phyloP scores from a whole-genome alignment of 441 rosid species.

The Breynia disticha region DNA sequence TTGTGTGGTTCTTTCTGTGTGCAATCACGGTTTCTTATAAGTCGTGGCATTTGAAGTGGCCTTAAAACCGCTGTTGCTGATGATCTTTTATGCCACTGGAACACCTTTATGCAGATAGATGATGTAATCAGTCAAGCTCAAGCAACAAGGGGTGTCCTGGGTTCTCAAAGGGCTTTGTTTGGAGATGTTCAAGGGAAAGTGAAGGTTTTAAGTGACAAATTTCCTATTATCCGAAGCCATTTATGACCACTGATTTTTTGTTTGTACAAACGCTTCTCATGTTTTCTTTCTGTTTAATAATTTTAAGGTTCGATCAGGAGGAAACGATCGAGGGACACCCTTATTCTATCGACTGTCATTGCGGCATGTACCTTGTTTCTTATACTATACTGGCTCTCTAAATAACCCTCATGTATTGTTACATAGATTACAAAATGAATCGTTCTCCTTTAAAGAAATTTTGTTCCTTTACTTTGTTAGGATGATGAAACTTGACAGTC shows the following conservation, averaged over 20 bases:
- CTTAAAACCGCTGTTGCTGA: too few species aligned
- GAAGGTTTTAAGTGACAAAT: constrained; percentile 70
- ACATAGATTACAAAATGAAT: constrained; percentile 10
- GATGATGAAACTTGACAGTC: too few species aligned
- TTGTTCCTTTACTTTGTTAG: not conserved
- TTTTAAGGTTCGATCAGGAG: constrained; percentile 80
- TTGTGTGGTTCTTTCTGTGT: too few species aligned
- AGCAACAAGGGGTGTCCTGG: constrained; percentile 71
- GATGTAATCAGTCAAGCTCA: constrained; percentile 94
- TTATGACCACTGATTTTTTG: too few species aligned
- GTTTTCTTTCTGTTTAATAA: not conserved
- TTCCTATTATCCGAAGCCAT: constrained; percentile 65
- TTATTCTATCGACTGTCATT: constrained; percentile 81
- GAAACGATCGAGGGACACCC: constrained; percentile 73
- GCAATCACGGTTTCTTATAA: too few species aligned
- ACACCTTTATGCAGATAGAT: constrained; percentile 55
- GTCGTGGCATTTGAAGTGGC: too few species aligned
- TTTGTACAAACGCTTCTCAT: not conserved
- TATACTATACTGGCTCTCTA: constrained; percentile 90
- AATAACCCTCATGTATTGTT: constrained; percentile 30
- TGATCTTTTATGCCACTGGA: not conserved
- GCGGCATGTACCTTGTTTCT: constrained; percentile 91
- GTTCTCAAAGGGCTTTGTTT: constrained; percentile 79
- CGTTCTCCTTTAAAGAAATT: not conserved
- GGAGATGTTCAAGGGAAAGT: constrained; percentile 97